Evolutionary conservation across 257 asterid genomes (phyloP), one percentile per base, ranked within the genome.

Genomic region (Nicotiana sylvestris): DNA sequence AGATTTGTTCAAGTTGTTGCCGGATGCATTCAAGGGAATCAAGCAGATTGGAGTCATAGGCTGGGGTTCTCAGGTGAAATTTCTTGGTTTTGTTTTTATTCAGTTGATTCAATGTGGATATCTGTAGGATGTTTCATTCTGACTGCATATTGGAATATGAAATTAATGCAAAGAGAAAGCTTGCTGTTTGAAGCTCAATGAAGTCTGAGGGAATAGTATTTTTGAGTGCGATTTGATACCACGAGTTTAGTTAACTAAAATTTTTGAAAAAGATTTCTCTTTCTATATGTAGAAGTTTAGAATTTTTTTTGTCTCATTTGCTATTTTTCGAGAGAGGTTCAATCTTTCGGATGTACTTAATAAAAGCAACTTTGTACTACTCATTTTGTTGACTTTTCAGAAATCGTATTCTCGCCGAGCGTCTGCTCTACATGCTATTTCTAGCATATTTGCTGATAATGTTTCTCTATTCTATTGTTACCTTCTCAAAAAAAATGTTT

Each of bases 1-100:
- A 87, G 87, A 96, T 81, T 86, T 96, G 92, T 96, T 96, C 91
- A 89, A 87, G 76, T 58, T 89, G 84, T 85, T 96, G 89, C 97
- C 98, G 0, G 97, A 94, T 80, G 97, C 99, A 56, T 96, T 96
- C 86, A 96, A 94, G 88, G 97, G 97, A 29, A 85, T 96, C 61
- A 96, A 96, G 89, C 99, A 96, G 91, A 94, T 96, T 87, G 99
- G 99, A 55, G 98, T 94, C 62, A 94, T 96, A 56, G 99, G 99
- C 56, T 96, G 99, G 99, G 99, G 99, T 29, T 96, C 99, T 25
- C 97, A 96, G 97, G 99, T 95, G 80, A 61, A 16, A 32, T 46
- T 70, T 29, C 56, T 49, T 66, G 21, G 33, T 81, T 79, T 65
- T 65, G 49, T 49, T 57, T 37, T 78, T 30, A 21, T 35, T 17